These are phyloP conservation scores for Magnusiomyces tetraspermus DNA, from an alignment of 1,139 yeast species.

Conservation along the genomic window DNA sequence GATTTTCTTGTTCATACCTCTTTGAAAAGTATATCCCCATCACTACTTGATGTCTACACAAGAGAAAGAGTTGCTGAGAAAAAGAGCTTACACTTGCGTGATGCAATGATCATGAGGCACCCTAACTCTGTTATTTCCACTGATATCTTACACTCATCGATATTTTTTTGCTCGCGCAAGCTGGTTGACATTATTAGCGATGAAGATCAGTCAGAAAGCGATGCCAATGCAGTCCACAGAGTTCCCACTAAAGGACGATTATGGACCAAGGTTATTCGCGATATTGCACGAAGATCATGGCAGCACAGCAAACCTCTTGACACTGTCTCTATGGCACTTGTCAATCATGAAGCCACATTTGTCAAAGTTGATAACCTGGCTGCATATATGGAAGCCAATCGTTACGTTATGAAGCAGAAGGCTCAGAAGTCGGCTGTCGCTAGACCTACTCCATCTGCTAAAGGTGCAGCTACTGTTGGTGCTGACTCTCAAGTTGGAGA, in stretches of 20 bases:
- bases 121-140: constrained; percentile 73
- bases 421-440: constrained; percentile 22
- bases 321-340: constrained; percentile 47
- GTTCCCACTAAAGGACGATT: constrained; percentile 35
- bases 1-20: constrained; percentile 49
- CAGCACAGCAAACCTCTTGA: constrained; percentile 53
- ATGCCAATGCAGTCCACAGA: constrained; percentile 17
- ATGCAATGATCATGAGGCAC: constrained; percentile 83
- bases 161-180: constrained; percentile 61
- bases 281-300: constrained; percentile 89
- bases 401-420: constrained; percentile 55
- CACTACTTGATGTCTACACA: constrained; percentile 61
- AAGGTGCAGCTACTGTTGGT: constrained; percentile 72
- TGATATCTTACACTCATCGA: constrained; percentile 62
- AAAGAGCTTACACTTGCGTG: constrained; percentile 65
- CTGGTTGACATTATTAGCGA: constrained; percentile 39
- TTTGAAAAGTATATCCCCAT: constrained; percentile 34
- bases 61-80: constrained; percentile 55
- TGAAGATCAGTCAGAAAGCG: constrained; percentile 8
- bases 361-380: constrained; percentile 69
- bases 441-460: constrained; percentile 37
- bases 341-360: constrained; percentile 42
- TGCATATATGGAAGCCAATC: constrained; percentile 85
- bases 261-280: constrained; percentile 65
- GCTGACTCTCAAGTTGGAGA: constrained; percentile 72